These are phyloP conservation scores for Neckera pumila DNA, from an alignment of 225 moss, liverwort and hornwort species.

Conservation along the genomic window DNA sequence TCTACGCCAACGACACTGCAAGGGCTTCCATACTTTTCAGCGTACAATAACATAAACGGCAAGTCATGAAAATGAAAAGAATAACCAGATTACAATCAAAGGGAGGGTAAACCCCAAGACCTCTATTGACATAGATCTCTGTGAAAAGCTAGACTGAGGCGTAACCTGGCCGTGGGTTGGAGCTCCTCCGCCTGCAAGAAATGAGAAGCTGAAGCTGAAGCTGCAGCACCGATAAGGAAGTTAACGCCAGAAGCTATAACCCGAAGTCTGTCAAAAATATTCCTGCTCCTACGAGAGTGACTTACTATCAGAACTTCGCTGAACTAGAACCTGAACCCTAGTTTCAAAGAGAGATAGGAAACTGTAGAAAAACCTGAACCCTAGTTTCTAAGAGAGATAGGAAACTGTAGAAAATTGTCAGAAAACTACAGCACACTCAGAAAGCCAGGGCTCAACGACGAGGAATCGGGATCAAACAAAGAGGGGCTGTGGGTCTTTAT, in stretches of 20 bases:
- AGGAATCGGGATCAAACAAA: background rate
- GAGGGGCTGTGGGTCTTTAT: background rate
- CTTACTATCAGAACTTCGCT: background rate
- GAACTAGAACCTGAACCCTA: background rate
- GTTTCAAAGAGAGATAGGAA: background rate
- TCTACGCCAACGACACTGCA: background rate
- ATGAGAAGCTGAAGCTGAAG: background rate
- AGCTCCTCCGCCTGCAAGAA: background rate
- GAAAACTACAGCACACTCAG: background rate
- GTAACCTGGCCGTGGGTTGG: background rate
- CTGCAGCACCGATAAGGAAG: background rate
- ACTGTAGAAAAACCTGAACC: background rate
- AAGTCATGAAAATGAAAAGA: background rate
- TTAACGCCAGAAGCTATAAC: too few species aligned
- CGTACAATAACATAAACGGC: background rate
- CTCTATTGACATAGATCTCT: too few species aligned
- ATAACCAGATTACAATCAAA: background rate
- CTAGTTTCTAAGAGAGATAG: background rate
- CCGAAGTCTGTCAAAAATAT: background rate
- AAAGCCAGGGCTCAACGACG: background rate
- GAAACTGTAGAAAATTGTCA: background rate
- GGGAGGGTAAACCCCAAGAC: background rate
- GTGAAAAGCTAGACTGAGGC: too few species aligned
- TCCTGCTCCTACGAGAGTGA: background rate
- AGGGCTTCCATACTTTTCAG: background rate